Evolutionary conservation across 352 stramenopile species (phyloP).

Genomic region (Pythium phragmiticola): DNA sequence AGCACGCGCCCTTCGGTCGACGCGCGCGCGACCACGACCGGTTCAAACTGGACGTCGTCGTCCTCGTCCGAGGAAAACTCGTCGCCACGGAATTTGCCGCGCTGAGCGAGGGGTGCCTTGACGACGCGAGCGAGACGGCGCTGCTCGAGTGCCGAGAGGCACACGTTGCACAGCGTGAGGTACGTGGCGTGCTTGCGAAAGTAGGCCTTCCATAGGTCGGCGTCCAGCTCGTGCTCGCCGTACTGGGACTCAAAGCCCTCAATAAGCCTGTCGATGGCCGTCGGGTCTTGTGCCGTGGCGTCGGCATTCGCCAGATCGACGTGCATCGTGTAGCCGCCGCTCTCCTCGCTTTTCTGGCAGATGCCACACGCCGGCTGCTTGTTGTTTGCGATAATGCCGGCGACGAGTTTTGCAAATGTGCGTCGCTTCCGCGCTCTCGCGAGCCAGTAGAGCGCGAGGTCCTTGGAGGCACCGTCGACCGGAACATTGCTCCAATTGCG

Average conservation of each 20-base stretch:
- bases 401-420: conserved; percentile 89
- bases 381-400: conserved; percentile 71
- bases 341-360: conserved; percentile 71
- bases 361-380: conserved; percentile 84
- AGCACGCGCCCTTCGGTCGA: conserved; percentile 93
- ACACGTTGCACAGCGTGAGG: conserved; percentile 94
- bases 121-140: conserved; percentile 42
- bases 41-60: conserved; percentile 86
- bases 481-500: conserved; percentile 85
- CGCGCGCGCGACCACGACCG: conserved; percentile 87
- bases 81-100: conserved; percentile 66
- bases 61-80: conserved; percentile 95
- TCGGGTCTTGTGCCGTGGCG: conserved; percentile 61
- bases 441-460: conserved; percentile 93
- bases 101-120: conserved; percentile 26
- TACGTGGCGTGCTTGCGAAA: conserved; percentile 93
- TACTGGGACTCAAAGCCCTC: conserved; percentile 80
- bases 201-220: conserved; percentile 95
- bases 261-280: conserved; percentile 78
- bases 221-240: conserved; percentile 82
- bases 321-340: conserved; percentile 67
- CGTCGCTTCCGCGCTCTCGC: conserved; percentile 91
- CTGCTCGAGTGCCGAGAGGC: conserved; percentile 62
- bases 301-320: conserved; percentile 81
- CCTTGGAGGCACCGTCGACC: conserved; percentile 76